A percentile compares a stretch with the other conserved stretches of the same genome.
Evolutionary conservation across 768 basidiomycete genomes (phyloP).

Genomic region (Rhodotorula babjevae): DNA sequence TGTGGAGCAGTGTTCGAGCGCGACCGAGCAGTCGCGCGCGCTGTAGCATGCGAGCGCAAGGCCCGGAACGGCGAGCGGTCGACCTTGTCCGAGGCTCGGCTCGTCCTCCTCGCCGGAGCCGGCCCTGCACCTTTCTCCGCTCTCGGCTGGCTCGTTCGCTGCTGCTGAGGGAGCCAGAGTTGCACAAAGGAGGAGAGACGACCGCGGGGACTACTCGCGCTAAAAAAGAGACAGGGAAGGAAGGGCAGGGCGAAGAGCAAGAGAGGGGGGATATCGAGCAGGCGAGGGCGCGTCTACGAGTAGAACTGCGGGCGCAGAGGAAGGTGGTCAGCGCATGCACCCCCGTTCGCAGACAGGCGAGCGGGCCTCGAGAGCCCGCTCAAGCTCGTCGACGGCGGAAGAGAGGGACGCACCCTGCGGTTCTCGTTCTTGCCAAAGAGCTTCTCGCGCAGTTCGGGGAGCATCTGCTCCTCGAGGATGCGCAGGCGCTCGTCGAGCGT

Average conservation of each 20-base stretch:
- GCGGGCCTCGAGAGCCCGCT: not conserved
- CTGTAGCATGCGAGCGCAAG: no score
- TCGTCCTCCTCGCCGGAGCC: no score
- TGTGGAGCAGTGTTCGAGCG: not conserved
- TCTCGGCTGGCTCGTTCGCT: no score
- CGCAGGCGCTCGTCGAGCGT: constrained; percentile 86
- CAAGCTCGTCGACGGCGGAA: not conserved
- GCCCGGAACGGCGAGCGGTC: no score
- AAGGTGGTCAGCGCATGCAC: not conserved
- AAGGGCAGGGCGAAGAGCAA: not conserved
- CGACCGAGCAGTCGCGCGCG: not conserved
- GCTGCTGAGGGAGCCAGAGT: no score
- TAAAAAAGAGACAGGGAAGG: no score
- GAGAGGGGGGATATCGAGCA: not conserved
- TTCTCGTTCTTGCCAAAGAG: constrained; percentile 87
- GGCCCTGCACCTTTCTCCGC: no score
- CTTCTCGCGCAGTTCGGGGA: constrained; percentile 85
- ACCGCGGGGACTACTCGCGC: no score
- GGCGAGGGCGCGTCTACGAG: not conserved
- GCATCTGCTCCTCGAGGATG: constrained; percentile 90
- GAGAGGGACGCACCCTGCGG: constrained; percentile 61
- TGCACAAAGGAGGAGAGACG: no score
- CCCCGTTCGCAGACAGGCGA: no score
- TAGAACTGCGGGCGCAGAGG: not conserved
- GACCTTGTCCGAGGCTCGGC: no score